These are phyloP conservation scores for Periconia digitata DNA, from an alignment of 2,329 filamentous ascomycete species.

Conservation along the genomic window DNA sequence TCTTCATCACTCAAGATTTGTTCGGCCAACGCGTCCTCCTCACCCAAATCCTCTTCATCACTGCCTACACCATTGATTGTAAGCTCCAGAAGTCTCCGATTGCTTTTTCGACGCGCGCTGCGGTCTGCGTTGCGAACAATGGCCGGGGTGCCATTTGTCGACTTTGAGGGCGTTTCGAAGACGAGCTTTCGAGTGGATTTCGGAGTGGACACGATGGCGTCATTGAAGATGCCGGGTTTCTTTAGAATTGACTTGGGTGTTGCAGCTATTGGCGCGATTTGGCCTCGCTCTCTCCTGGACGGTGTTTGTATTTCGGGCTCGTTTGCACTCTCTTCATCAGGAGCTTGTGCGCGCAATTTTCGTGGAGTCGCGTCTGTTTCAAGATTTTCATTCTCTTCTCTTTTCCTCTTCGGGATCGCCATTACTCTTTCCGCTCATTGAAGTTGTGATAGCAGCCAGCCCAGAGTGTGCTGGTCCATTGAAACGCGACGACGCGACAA, in stretches of 20 bases:
- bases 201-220: conserved; percentile 39
- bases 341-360: conserved; percentile 26
- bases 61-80: conserved; percentile 64
- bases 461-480: conserved; percentile 7
- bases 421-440: conserved; percentile 13
- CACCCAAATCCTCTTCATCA: conserved; percentile 68
- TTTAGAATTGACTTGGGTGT: conserved; percentile 40
- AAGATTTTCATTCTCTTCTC: conserved; percentile 22
- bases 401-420: conserved; percentile 31
- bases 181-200: conserved; percentile 49
- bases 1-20: conserved; percentile 65
- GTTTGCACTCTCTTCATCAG: conserved; percentile 13
- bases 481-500: conserved; percentile 27
- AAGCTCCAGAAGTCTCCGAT: conserved; percentile 72
- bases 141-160: conserved; percentile 58
- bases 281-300: conserved; percentile 26
- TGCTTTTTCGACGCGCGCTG: conserved; percentile 85
- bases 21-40: conserved; percentile 67
- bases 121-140: conserved; percentile 73
- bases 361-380: conserved; percentile 25
- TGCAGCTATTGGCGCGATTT: conserved; percentile 24
- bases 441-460: neutral
- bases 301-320: conserved; percentile 34
- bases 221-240: conserved; percentile 25
- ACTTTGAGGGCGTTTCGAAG: conserved; percentile 49